phyloP scores from a whole-genome alignment of 257 asterid species.

The Nicotiana undulata region DNA sequence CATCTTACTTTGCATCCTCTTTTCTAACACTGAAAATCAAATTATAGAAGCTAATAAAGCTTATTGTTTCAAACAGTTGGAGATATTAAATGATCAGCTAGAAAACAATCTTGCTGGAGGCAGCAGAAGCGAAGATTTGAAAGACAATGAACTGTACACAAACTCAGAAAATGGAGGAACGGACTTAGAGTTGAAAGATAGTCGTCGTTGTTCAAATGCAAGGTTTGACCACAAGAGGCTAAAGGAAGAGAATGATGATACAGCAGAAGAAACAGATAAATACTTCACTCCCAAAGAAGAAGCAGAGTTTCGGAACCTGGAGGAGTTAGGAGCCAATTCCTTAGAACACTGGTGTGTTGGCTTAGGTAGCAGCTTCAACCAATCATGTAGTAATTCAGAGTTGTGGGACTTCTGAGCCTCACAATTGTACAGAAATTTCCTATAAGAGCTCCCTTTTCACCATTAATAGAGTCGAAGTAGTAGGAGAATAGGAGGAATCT shows the following conservation, averaged over 20 bases:
- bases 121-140: conserved; percentile 11
- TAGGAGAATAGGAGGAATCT: neutral
- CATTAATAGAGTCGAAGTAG: neutral
- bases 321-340: conserved; percentile 23
- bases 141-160: conserved; percentile 4
- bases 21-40: neutral
- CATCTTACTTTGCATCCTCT: neutral
- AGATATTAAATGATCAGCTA: conserved; percentile 25
- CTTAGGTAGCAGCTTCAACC: conserved; percentile 25
- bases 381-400: conserved; percentile 8
- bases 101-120: neutral
- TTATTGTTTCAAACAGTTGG: conserved; percentile 26
- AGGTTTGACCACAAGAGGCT: neutral
- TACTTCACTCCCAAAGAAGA: conserved; percentile 13
- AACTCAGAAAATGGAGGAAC: conserved; percentile 7
- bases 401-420: conserved; percentile 57
- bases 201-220: neutral
- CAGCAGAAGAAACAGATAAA: neutral
- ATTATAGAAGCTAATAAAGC: neutral
- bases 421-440: neutral
- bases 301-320: conserved; percentile 18
- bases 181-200: conserved; percentile 10
- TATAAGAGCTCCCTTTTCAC: neutral
- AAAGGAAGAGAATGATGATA: neutral
- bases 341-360: conserved; percentile 37